Evolutionary conservation across 2,329 filamentous ascomycete species (phyloP), one percentile per base, ranked within the genome.

Genomic region (Fusarium newnesense): DNA sequence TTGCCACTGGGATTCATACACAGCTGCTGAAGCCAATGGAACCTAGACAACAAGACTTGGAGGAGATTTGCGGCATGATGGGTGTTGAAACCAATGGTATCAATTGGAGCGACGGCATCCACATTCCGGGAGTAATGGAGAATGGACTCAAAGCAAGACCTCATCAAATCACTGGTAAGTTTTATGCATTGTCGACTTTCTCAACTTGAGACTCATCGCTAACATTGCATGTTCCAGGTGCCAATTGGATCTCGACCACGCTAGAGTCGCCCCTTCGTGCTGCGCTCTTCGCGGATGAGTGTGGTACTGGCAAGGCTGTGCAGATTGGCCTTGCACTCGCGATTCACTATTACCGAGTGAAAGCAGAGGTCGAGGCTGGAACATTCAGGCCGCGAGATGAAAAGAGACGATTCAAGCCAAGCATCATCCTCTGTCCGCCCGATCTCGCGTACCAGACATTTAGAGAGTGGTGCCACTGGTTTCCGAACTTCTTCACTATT

Each of bases 311-410:
- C 0, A 53, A 53, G 0, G 37, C 49, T 0, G 24, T 53, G 0
- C 49, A 53, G 2, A 53, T 53, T 2, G 49, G 49, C 2, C 1
- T 53, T 2, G 32, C n/a, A 0, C n/a, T 53, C 2, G 32, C 24
- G 0, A 0, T 37, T 1, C 32, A 53, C 1, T 37, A 53, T 5
- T 0, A 11, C 3, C 32, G 9, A 0, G 0, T 53, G 0, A 53
- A 37, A 0, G 49, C 49, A 0, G n/a, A 37, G 4, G 32, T 53
- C 0, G 16, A 53, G 0, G 49, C 32, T 1, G 49, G 49, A 0
- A 37, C 32, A 0, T 53, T 53, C 0, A 53, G 1, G 6, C 49
- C 49, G 3, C n/a, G 32, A 0, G 49, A 53, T 21, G 7, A 37
- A 0, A 36, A 2, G 0, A 4, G 49, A 0, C 0, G 12, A 0